Base-by-base conservation (phyloP, 352 stramenopile genomes). In the Phytophthora syringae region DNA sequence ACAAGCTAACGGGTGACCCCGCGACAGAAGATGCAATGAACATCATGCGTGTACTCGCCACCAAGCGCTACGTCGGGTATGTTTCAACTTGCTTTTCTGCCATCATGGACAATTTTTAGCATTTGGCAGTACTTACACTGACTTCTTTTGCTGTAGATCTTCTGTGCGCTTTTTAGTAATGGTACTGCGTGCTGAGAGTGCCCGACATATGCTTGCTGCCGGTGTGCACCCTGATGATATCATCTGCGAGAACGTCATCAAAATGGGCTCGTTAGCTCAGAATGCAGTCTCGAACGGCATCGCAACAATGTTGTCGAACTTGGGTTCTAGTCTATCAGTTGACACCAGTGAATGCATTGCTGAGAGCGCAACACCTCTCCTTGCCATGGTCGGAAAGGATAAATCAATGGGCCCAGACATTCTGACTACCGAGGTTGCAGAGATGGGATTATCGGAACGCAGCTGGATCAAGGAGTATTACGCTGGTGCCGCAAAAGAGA, bases 211-310 rank as follows among this genome's bases (percentile, higher is more conserved):
- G 86, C 65, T 92, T 20, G 82, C 90, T 21, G 81, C 85, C 13
- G 86, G 85, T 12, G 79, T 95, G n/a, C 75, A 82, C 39, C 68
- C 80, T 3, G 83, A 96, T 57, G 82, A 94, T 27, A 78, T 97
- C 30, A 83, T 97, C 34, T 97, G 90, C 42, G 84, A 96, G 44
- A 92, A 96, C 56, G 80, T 92, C 24, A 91, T 96, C 56, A 95
- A 95, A 44, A 94, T 96, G 84, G 88, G 86, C 3, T 80, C 86
- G 15, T 50, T 97, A n/a, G 88, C 90, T 20, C 87, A 94, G 22
- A 95, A 83, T 34, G 61, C 80, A 12, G 62, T 92, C 11, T 88
- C 84, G 4, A 86, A 89, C 18, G 90, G 90, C 0, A 79, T 90
- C 12, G 93, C 86, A 5, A 96, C 90, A 3, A 88, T 97, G 79